phyloP scores from a whole-genome alignment of 1,139 yeast genomes.

The Candida frijolesensis region DNA sequence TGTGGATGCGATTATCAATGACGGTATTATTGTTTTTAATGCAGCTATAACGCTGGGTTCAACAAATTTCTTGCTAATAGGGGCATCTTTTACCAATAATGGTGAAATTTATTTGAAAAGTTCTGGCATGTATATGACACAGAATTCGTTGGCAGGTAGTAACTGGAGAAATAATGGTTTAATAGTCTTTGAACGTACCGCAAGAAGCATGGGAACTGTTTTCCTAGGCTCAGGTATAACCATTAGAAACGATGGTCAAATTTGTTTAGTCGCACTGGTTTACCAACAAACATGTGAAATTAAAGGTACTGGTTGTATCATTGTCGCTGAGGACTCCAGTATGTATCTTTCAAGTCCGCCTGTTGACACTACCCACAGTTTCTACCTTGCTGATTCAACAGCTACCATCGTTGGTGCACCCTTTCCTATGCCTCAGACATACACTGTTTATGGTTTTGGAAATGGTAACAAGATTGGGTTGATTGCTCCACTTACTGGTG shows the following conservation, averaged over 20 bases:
- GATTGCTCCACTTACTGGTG: slow-evolving; percentile 18
- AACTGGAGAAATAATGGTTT: slow-evolving; percentile 31
- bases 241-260: slow-evolving; percentile 31
- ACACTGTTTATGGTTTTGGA: slow-evolving; percentile 35
- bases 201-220: slow-evolving; percentile 21
- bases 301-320: slow-evolving; percentile 32
- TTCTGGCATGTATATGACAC: slow-evolving; percentile 22
- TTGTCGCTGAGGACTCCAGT: slow-evolving; percentile 24
- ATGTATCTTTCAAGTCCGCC: slow-evolving; percentile 23
- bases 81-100: slow-evolving; percentile 25
- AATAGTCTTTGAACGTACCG: slow-evolving; percentile 24
- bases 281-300: slow-evolving; percentile 29
- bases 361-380: slow-evolving; percentile 22
- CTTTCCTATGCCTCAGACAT: slow-evolving; percentile 21
- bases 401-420: slow-evolving; percentile 25
- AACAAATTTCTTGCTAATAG: slow-evolving; percentile 23
- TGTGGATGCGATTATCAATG: slow-evolving; percentile 21
- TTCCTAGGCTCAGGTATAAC: slow-evolving; percentile 21
- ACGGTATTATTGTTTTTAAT: slow-evolving; percentile 27
- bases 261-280: slow-evolving; percentile 28
- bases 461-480: slow-evolving; percentile 31
- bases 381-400: slow-evolving; percentile 22
- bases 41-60: slow-evolving; percentile 20
- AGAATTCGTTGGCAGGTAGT: slow-evolving; percentile 22
- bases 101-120: slow-evolving; percentile 33